Conservation (phyloP, 768 basidiomycete genomes). For the Rhodotorula diobovata region DNA sequence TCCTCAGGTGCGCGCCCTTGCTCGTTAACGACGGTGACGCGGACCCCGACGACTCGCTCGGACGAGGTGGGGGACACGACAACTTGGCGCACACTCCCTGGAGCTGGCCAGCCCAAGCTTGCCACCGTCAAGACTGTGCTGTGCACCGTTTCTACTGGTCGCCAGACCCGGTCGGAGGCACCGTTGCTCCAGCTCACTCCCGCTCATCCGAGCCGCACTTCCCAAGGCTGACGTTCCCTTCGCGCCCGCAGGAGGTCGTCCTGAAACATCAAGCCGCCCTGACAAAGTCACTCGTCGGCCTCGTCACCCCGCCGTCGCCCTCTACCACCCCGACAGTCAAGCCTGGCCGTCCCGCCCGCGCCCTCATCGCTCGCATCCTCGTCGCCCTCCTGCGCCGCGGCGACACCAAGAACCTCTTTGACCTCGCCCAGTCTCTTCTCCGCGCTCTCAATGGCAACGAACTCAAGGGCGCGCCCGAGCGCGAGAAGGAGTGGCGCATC, state of each 20-base stretch:
- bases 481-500: constrained; percentile 66
- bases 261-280: constrained; percentile 62
- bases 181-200: no score
- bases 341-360: constrained; percentile 81
- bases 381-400: constrained; percentile 67
- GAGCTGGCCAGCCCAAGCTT: no score
- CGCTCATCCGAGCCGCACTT: not conserved
- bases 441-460: constrained; percentile 62
- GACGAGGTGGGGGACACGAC: not conserved
- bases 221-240: constrained; percentile 18
- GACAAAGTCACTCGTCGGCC: constrained; percentile 63
- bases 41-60: not conserved
- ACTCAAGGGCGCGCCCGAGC: constrained; percentile 53
- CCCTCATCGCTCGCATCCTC: constrained; percentile 72
- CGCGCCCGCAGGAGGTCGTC: constrained; percentile 57
- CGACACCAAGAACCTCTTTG: constrained; percentile 79
- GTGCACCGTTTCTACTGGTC: no score
- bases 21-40: not conserved
- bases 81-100: no score
- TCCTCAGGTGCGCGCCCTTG: constrained; percentile 54
- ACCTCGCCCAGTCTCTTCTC: constrained; percentile 72
- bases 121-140: no score
- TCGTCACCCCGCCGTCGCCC: constrained; percentile 58
- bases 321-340: constrained; percentile 57
- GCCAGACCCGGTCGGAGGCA: no score